Conservation (phyloP, 129 eudicot species). For the Escallonia rubra region DNA sequence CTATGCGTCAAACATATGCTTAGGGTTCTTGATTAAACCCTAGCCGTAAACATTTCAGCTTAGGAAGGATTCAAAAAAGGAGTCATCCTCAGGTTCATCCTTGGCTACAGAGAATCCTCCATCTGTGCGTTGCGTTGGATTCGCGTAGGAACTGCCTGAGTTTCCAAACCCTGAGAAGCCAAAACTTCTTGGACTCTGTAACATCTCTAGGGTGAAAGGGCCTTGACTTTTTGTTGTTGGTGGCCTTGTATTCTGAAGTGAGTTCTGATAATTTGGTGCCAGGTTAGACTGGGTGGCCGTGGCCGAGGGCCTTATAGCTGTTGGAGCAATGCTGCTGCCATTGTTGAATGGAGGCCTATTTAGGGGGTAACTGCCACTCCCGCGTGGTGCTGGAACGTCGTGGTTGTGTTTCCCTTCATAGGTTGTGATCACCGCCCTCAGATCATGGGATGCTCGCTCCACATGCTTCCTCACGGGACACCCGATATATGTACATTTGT, state of each 20-base stretch:
- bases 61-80: conserved; percentile 52
- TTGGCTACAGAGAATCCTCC: conserved; percentile 37
- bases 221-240: conserved; percentile 43
- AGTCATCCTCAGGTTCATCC: conserved; percentile 77
- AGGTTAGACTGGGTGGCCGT: conserved; percentile 19
- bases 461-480: conserved; percentile 95
- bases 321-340: conserved; percentile 29
- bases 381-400: conserved; percentile 96
- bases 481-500: conserved; percentile 78
- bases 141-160: conserved; percentile 20
- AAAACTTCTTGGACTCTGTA: conserved; percentile 40
- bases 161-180: conserved; percentile 34
- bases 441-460: conserved; percentile 87
- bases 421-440: conserved; percentile 90
- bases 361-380: conserved; percentile 61
- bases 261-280: conserved; percentile 24
- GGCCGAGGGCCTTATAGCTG: conserved; percentile 61
- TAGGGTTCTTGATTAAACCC: background rate
- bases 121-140: conserved; percentile 32
- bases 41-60: conserved; percentile 13
- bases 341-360: conserved; percentile 41
- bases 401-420: conserved; percentile 99
- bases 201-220: conserved; percentile 76
- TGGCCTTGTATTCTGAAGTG: conserved; percentile 26
- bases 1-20: background rate